Base-by-base conservation (phyloP, 129 eudicot genomes). In the Flaveria sonorensis region DNA sequence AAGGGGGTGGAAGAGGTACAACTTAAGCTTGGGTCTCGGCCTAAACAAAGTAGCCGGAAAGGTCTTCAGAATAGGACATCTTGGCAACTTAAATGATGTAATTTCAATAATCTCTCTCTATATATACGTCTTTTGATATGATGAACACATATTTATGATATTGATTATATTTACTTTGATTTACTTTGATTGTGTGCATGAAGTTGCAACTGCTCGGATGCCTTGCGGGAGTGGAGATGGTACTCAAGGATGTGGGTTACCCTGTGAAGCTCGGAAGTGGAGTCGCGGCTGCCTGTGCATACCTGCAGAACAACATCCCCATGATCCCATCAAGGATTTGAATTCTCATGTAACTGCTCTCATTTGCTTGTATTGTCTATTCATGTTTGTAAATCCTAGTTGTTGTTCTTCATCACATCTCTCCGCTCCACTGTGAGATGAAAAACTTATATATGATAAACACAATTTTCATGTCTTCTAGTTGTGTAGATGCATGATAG, bases 161-260 rank as follows among this genome's bases (percentile, higher is more conserved):
- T n/a, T n/a, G n/a, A n/a, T n/a, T n/a, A n/a, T n/a, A n/a, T n/a
- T n/a, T n/a, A n/a, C n/a, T n/a, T n/a, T n/a, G n/a, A n/a, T 56
- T 12, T 11, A 11, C 13, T 45, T 8, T 45, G 50, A 11, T 45
- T 9, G 1, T 45, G 14, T 81, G 19, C 16, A 21, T 82, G 85
- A 83, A 94, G 99, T 76, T 94, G 94, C 99, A 94, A 94, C 82
- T 94, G 55, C 76, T 94, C 73, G 99, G 99, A 2, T 91, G 97
- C 81, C 94, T 94, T 70, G 99, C 97, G 39, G 99, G 99, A 14
- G 99, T 94, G 76, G 99, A 94, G 79, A 94, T 94, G 99, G 88
- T 94, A 74, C 94, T 94, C 15, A 94, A 91, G 84, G 99, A 94
- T 71, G 96, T 94, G 4, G 99, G 99, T 8, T 94, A 94, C 85